phyloP scores from a whole-genome alignment of 768 basidiomycete genomes.

The Termitomyces sp. region DNA sequence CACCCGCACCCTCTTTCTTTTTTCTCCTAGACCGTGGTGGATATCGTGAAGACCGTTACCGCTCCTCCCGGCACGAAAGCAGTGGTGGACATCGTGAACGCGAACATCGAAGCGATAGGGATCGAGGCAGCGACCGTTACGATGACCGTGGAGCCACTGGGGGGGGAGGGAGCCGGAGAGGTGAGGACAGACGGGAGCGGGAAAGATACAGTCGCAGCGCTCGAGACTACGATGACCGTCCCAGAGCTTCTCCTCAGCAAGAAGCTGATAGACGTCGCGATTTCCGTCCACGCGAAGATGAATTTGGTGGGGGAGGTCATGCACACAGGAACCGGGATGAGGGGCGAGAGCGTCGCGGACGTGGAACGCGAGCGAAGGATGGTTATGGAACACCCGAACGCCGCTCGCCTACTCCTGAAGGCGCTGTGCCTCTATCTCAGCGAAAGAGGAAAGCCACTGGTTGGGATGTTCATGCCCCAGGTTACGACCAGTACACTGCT shows the following conservation, averaged over 20 bases:
- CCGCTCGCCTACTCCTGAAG: conserved; percentile 89
- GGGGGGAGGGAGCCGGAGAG: conserved; percentile 33
- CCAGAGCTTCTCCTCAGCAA: conserved; percentile 35
- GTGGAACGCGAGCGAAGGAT: conserved; percentile 35
- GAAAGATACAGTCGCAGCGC: conserved; percentile 43
- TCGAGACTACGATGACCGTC: conserved; percentile 44
- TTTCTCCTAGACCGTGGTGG: conserved; percentile 47
- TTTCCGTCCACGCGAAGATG: conserved; percentile 40
- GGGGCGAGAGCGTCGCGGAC: conserved; percentile 31
- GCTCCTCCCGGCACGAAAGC: conserved; percentile 58
- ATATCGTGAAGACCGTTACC: conserved; percentile 67
- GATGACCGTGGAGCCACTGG: conserved; percentile 30
- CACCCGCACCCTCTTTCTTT: conserved; percentile 44
- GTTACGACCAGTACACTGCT: conserved; percentile 92
- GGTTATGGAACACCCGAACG: conserved; percentile 71
- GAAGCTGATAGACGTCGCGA: conserved; percentile 53
- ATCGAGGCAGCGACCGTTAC: conserved; percentile 29
- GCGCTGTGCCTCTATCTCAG: conserved; percentile 76
- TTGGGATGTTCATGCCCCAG: conserved; percentile 95
- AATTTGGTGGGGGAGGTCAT: conserved; percentile 24
- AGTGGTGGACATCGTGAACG: conserved; percentile 54
- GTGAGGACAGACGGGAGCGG: conserved; percentile 49
- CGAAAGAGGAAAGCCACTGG: conserved; percentile 86
- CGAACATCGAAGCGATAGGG: conserved; percentile 44
- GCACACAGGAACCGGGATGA: conserved; percentile 37